Conservation (phyloP, 805 yeast species). For the Metschnikowia proteae region DNA sequence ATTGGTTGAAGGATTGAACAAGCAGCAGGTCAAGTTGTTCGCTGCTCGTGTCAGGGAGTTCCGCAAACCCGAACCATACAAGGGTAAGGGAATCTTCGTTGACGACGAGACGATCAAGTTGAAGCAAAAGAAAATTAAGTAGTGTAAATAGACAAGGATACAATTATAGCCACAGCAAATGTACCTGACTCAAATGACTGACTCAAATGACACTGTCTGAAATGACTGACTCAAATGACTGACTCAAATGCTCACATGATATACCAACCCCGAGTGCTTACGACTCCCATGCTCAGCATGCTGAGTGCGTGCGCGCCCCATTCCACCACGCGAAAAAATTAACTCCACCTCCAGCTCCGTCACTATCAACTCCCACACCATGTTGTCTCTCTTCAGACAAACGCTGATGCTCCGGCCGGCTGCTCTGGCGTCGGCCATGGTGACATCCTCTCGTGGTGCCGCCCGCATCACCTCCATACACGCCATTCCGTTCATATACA, state of each 20-base stretch:
- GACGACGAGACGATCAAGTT: slow-evolving; percentile 86
- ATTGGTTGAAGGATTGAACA: slow-evolving; percentile 80
- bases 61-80: slow-evolving; percentile 97
- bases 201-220: too few relatives aligned
- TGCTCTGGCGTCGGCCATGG: slow-evolving; percentile 4
- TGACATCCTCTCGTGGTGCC: slow-evolving; percentile 23
- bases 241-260: too few relatives aligned
- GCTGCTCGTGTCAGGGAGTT: slow-evolving; percentile 84
- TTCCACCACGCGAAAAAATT: not conserved
- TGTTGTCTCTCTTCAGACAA: slow-evolving; percentile 11
- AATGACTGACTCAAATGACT: too few relatives aligned
- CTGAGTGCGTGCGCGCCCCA: slow-evolving; percentile 7
- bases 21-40: slow-evolving; percentile 80
- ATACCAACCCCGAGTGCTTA: too few relatives aligned
- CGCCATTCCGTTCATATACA: slow-evolving; percentile 46
- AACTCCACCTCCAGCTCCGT: not conserved
- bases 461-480: slow-evolving; percentile 49
- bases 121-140: slow-evolving; percentile 93
- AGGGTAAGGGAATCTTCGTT: slow-evolving; percentile 95
- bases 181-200: too few relatives aligned
- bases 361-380: not conserved
- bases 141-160: slow-evolving; percentile 16
- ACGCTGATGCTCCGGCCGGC: slow-evolving; percentile 6
- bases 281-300: not conserved
- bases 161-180: too few relatives aligned